Evolutionary conservation across 331 rosid species (phyloP).

Genomic region (Malus hybrid): DNA sequence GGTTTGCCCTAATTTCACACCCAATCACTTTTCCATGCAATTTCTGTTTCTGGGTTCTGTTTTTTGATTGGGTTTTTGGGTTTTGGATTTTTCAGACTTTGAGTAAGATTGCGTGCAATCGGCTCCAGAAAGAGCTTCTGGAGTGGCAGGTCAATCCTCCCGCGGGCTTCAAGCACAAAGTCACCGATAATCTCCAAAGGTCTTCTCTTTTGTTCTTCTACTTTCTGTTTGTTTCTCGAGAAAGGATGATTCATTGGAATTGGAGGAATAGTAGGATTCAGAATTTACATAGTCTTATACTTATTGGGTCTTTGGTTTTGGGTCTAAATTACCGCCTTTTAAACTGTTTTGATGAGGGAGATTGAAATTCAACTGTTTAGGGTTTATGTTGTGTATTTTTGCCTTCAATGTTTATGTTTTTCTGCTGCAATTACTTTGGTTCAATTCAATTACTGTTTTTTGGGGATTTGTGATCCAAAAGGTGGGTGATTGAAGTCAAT

Average conservation of each 20-base stretch:
- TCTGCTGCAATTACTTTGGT: not conserved
- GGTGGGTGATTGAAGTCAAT: conserved; percentile 98
- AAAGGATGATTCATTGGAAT: not conserved
- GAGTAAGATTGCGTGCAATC: conserved; percentile 98
- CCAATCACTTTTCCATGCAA: not conserved
- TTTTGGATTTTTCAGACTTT: conserved; percentile 42
- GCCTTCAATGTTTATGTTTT: not conserved
- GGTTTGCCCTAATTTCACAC: conserved; percentile 38
- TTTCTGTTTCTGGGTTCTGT: not conserved
- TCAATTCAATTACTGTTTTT: not conserved
- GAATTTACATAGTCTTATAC: not conserved
- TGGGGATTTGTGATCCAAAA: conserved; percentile 24
- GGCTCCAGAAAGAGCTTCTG: conserved; percentile 93
- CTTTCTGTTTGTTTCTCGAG: not conserved
- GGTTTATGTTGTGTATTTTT: not conserved
- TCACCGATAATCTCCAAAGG: conserved; percentile 96
- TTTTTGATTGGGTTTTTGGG: not conserved
- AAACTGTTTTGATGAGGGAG: not conserved
- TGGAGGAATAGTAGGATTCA: not conserved
- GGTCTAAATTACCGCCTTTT: not conserved
- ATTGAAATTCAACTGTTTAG: not conserved
- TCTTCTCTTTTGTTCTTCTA: conserved; percentile 10
- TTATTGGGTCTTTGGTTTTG: not conserved
- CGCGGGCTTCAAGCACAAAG: conserved; percentile 87
- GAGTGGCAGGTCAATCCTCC: conserved; percentile 99